phyloP scores from a whole-genome alignment of 2,329 filamentous ascomycete species.

The Daldinia sp. region DNA sequence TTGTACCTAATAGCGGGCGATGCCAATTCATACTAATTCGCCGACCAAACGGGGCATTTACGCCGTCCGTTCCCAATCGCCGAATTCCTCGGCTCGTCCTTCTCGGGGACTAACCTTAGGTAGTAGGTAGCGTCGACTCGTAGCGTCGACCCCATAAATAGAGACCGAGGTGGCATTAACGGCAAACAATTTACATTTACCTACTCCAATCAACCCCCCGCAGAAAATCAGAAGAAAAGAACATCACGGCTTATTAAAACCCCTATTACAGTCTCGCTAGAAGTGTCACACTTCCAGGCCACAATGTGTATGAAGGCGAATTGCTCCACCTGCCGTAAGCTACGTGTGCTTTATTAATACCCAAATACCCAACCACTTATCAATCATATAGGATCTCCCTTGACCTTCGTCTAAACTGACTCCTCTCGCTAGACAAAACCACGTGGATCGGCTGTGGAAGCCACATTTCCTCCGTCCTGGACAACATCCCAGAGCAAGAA shows the following conservation, averaged over 20 bases:
- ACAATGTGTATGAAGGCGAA: slow-evolving; percentile 72
- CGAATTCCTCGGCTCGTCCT: slow-evolving; percentile 15
- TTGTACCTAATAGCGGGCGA: background rate
- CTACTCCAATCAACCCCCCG: background rate
- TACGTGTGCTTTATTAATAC: background rate
- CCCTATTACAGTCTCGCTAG: background rate
- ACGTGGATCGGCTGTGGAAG: slow-evolving; percentile 73
- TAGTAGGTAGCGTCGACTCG: background rate
- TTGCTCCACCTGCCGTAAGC: slow-evolving; percentile 70
- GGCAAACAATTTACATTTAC: background rate
- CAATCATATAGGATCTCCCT: background rate
- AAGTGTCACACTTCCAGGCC: no score
- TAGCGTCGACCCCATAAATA: slow-evolving; percentile 5
- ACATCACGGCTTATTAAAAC: background rate
- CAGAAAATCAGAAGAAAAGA: background rate
- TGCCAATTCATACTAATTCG: slow-evolving; percentile 15
- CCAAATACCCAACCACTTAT: no score
- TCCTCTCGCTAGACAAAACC: slow-evolving; percentile 56
- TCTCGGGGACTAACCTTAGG: slow-evolving; percentile 1
- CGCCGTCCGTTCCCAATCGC: slow-evolving; percentile 15
- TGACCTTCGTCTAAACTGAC: background rate
- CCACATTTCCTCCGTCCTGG: slow-evolving; percentile 70
- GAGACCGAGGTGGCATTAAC: background rate
- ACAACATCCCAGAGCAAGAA: slow-evolving; percentile 62
- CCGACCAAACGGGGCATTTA: slow-evolving; percentile 18